A percentile compares a stretch with the other conserved stretches of the same genome.
These are phyloP conservation scores for Aspergillus cristatus DNA, from an alignment of 495 filamentous ascomycete genomes.

Conservation along the genomic window DNA sequence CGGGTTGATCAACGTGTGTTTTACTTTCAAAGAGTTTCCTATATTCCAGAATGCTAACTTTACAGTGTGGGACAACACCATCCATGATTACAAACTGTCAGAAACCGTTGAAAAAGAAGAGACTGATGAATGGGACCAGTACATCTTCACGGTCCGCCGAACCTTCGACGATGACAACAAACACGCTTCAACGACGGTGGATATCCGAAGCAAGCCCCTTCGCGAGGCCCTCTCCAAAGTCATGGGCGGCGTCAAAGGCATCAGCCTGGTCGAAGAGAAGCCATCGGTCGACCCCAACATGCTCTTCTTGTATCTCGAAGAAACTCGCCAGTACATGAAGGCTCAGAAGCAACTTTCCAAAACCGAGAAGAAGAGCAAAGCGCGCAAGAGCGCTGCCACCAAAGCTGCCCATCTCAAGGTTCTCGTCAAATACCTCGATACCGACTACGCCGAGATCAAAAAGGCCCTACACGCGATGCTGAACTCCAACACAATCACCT, in stretches of 20 bases:
- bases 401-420: slow-evolving; percentile 63
- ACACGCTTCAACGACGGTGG: slow-evolving; percentile 66
- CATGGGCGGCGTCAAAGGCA: slow-evolving; percentile 72
- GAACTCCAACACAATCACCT: slow-evolving; percentile 79
- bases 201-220: slow-evolving; percentile 78
- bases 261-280: slow-evolving; percentile 72
- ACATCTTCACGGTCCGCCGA: slow-evolving; percentile 77
- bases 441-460: slow-evolving; percentile 70
- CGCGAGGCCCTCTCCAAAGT: slow-evolving; percentile 64
- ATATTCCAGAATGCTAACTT: neutral
- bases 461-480: slow-evolving; percentile 77
- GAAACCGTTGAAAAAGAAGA: slow-evolving; percentile 66
- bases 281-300: slow-evolving; percentile 76
- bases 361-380: slow-evolving; percentile 59
- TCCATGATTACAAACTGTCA: slow-evolving; percentile 75
- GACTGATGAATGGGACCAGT: slow-evolving; percentile 73
- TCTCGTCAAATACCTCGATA: slow-evolving; percentile 70
- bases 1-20: slow-evolving; percentile 67
- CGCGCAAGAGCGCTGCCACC: slow-evolving; percentile 43
- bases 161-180: slow-evolving; percentile 86
- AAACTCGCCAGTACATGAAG: slow-evolving; percentile 57
- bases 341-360: slow-evolving; percentile 52
- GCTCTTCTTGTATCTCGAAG: slow-evolving; percentile 81
- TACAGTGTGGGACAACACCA: slow-evolving; percentile 64
- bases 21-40: neutral